A percentile compares a stretch with the other conserved stretches of the same genome.
Conservation (phyloP, 83 land plant species). For the Thuja plicata region DNA sequence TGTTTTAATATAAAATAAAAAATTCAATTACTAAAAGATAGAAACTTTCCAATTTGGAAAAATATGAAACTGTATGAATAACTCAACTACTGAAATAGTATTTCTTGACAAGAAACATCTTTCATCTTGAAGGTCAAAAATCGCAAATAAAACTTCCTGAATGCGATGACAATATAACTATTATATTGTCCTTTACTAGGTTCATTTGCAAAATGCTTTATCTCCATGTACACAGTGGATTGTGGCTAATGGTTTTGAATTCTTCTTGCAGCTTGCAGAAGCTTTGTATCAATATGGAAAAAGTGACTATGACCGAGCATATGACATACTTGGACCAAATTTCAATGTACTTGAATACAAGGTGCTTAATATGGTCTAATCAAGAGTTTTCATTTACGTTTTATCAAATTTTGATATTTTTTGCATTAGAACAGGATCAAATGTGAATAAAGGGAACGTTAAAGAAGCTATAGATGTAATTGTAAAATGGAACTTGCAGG, state of each 20-base stretch:
- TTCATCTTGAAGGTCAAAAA: not conserved
- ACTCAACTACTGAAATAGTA: not conserved
- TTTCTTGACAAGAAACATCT: not conserved
- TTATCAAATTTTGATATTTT: not conserved
- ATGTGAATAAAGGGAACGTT: not conserved
- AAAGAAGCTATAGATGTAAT: not conserved
- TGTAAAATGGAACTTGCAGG: not conserved
- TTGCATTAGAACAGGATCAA: not conserved
- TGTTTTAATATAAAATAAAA: not conserved
- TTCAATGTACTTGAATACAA: slow-evolving; percentile 52
- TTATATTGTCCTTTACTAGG: not conserved
- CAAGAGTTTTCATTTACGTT: not conserved
- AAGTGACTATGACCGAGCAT: slow-evolving; percentile 34
- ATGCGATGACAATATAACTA: not conserved
- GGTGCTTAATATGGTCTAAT: slow-evolving; percentile 28
- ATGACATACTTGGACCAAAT: slow-evolving; percentile 54
- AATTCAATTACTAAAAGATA: not conserved
- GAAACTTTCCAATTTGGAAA: not conserved
- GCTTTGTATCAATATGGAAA: slow-evolving; percentile 66
- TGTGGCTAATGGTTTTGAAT: not conserved
- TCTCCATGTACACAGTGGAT: not conserved
- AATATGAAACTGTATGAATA: not conserved
- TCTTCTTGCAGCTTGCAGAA: slow-evolving; percentile 67
- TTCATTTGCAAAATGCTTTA: not conserved
- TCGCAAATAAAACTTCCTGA: not conserved